Evolutionary conservation across 2,329 filamentous ascomycete genomes (phyloP).

Genomic region (Zymoseptoria ardabiliae): DNA sequence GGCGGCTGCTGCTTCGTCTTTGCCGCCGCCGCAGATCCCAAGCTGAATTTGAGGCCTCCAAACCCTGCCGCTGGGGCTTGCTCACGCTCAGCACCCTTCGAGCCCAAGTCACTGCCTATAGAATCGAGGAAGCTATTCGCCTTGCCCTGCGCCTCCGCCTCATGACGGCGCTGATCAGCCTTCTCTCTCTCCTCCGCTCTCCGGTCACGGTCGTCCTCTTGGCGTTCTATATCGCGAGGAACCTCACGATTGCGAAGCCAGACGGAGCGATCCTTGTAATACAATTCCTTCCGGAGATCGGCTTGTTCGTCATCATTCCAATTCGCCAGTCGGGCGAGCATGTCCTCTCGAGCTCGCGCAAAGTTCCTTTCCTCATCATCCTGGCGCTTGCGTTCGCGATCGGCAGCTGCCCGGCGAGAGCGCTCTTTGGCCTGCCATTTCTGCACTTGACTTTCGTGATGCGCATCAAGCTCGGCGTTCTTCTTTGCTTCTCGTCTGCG

Average conservation of each 20-base stretch:
- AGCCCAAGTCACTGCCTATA: conserved; percentile 59
- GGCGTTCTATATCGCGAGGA: conserved; percentile 66
- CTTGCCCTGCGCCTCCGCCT: conserved; percentile 73
- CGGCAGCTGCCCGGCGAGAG: conserved; percentile 72
- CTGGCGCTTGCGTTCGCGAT: conserved; percentile 76
- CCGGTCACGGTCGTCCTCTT: conserved; percentile 76
- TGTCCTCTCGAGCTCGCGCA: conserved; percentile 57
- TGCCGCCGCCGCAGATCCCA: conserved; percentile 66
- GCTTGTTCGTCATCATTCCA: conserved; percentile 89
- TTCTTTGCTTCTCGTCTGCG: conserved; percentile 62
- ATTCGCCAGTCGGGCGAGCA: conserved; percentile 64
- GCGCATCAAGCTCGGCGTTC: conserved; percentile 68
- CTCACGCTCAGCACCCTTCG: conserved; percentile 26
- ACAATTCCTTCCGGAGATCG: conserved; percentile 73
- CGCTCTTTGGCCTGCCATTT: conserved; percentile 88
- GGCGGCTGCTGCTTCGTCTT: conserved; percentile 55
- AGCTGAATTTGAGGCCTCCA: conserved; percentile 74
- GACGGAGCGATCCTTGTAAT: conserved; percentile 76
- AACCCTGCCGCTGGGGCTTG: conserved; percentile 51
- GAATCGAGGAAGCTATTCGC: conserved; percentile 85
- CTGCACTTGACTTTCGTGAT: conserved; percentile 76
- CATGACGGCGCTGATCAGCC: conserved; percentile 54
- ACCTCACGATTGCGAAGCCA: conserved; percentile 77
- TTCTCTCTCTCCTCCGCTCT: conserved; percentile 68
- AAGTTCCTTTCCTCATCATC: conserved; percentile 62